phyloP scores from a whole-genome alignment of 2,329 filamentous ascomycete species.

The Ceratocystis albifundus region DNA sequence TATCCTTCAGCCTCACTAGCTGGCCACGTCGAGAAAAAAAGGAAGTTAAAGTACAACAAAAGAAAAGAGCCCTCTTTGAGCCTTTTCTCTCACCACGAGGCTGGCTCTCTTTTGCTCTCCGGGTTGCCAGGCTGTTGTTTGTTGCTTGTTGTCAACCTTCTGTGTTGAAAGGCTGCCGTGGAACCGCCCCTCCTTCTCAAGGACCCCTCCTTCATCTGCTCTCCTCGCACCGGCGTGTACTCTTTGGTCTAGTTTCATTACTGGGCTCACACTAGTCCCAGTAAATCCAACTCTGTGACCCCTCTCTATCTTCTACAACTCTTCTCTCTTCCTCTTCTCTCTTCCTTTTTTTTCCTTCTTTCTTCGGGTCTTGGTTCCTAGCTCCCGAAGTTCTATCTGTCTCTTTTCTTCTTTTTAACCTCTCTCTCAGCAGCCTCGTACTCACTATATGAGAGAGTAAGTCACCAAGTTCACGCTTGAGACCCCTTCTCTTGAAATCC shows the following conservation, averaged over 20 bases:
- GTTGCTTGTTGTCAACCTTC: not conserved
- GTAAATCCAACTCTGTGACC: not conserved
- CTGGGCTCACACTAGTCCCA: slow-evolving; percentile 10
- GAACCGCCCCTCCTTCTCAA: slow-evolving; percentile 19
- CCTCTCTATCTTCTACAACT: slow-evolving; percentile 1
- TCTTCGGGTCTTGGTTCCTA: slow-evolving; percentile 7
- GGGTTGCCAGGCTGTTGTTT: not conserved
- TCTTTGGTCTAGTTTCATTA: slow-evolving; percentile 15
- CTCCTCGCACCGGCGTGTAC: slow-evolving; percentile 17
- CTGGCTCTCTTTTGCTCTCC: not conserved
- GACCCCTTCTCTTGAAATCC: not conserved
- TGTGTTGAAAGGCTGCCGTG: not conserved
- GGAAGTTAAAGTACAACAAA: not conserved
- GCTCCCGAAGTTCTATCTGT: slow-evolving; percentile 7
- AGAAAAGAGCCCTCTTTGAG: not conserved
- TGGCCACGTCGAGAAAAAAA: slow-evolving; percentile 9
- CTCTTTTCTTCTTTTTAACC: slow-evolving; percentile 13
- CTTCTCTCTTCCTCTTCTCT: not conserved
- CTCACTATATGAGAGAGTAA: slow-evolving; percentile 2
- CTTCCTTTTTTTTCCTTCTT: slow-evolving; percentile 8
- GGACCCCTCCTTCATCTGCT: slow-evolving; percentile 16
- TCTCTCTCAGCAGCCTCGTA: not conserved
- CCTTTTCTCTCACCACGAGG: not conserved
- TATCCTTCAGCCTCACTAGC: slow-evolving; percentile 5
- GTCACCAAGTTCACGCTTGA: not conserved